These are phyloP conservation scores for Xylariaceae sp. DNA, from an alignment of 2,329 filamentous ascomycete species.

Conservation along the genomic window DNA sequence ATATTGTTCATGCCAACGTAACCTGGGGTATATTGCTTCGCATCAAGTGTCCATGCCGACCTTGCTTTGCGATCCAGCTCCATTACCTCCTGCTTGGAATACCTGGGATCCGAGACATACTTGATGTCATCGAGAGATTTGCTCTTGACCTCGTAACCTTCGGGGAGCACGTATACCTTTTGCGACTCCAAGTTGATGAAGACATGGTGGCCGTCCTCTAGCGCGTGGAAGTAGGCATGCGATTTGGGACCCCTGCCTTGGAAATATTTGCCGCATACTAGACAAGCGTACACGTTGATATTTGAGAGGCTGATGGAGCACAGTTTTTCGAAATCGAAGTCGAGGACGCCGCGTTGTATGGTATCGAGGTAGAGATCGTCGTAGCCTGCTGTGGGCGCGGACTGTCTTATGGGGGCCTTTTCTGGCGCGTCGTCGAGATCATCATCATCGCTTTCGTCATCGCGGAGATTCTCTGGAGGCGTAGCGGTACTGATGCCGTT, in stretches of 20 bases:
- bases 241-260: slow-evolving; percentile 91
- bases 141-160: slow-evolving; percentile 94
- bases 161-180: slow-evolving; percentile 85
- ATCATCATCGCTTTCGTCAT: slow-evolving; percentile 37
- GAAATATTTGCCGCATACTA: slow-evolving; percentile 97
- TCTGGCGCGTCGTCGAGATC: slow-evolving; percentile 36
- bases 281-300: slow-evolving; percentile 97
- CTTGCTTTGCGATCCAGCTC: slow-evolving; percentile 66
- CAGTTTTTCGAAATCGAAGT: slow-evolving; percentile 98
- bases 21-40: slow-evolving; percentile 84
- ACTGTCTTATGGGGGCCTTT: slow-evolving; percentile 60
- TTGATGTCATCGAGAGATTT: slow-evolving; percentile 97
- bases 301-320: slow-evolving; percentile 95
- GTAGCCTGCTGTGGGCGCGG: slow-evolving; percentile 80
- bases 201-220: slow-evolving; percentile 93
- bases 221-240: slow-evolving; percentile 94
- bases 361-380: slow-evolving; percentile 96
- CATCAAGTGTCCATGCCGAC: slow-evolving; percentile 70
- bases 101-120: slow-evolving; percentile 89
- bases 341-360: slow-evolving; percentile 85
- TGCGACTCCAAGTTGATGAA: slow-evolving; percentile 97
- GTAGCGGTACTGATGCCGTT: slow-evolving; percentile 31
- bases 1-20: slow-evolving; percentile 99
- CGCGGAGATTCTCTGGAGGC: slow-evolving; percentile 24
- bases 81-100: slow-evolving; percentile 74